Conservation (phyloP, 768 basidiomycete species). For the Xanthoconium stramineum region DNA sequence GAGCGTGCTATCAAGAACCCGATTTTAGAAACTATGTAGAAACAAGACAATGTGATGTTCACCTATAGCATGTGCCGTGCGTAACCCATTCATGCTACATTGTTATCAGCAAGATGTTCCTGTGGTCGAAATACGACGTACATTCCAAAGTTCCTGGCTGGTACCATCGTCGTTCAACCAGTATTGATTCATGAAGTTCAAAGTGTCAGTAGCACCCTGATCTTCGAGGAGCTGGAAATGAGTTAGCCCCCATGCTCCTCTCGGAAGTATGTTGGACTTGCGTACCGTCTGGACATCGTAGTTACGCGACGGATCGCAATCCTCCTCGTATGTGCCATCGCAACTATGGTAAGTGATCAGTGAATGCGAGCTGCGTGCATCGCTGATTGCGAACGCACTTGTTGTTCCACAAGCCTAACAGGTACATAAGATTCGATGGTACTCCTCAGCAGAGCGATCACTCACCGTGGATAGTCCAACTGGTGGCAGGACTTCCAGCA, state of each 20-base stretch:
- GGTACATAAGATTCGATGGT: constrained; percentile 1
- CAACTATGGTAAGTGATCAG: constrained; percentile 41
- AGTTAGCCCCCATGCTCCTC: not conserved
- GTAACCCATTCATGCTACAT: constrained; percentile 65
- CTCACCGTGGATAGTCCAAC: constrained; percentile 75
- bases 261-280: not conserved
- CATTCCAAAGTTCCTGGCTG: constrained; percentile 69
- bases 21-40: not conserved
- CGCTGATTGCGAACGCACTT: constrained; percentile 35
- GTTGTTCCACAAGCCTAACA: constrained; percentile 65
- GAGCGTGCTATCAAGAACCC: constrained; percentile 48
- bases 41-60: not conserved
- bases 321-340: constrained; percentile 39
- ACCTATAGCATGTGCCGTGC: constrained; percentile 56
- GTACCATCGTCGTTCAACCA: constrained; percentile 62
- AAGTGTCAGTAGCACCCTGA: constrained; percentile 57
- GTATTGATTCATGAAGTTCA: constrained; percentile 57
- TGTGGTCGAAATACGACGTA: constrained; percentile 27
- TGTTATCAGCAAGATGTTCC: constrained; percentile 1
- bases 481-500: constrained; percentile 56
- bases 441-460: not conserved
- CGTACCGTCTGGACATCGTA: constrained; percentile 45
- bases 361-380: not conserved
- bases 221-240: constrained; percentile 46
- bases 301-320: constrained; percentile 41